Evolutionary conservation across 495 filamentous ascomycete genomes (phyloP).

Genomic region (Talaromyces adpressus): DNA sequence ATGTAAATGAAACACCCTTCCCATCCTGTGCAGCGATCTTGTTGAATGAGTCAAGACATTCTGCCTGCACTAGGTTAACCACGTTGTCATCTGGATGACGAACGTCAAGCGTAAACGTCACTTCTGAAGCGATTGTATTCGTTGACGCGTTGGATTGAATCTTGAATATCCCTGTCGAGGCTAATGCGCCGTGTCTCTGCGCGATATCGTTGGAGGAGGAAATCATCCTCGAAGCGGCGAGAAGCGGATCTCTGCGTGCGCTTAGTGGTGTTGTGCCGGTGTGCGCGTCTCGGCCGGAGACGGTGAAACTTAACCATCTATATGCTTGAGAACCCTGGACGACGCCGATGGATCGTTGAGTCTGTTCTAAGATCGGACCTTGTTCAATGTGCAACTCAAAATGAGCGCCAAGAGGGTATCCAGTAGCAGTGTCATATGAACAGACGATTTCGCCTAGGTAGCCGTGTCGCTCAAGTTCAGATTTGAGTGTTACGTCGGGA

Average conservation of each 20-base stretch:
- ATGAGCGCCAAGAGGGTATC: constrained; percentile 62
- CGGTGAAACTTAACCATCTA: constrained; percentile 62
- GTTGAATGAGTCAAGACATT: constrained; percentile 48
- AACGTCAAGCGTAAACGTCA: constrained; percentile 67
- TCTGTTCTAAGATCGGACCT: constrained; percentile 60
- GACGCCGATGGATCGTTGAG: constrained; percentile 57
- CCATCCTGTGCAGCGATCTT: constrained; percentile 49
- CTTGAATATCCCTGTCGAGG: constrained; percentile 65
- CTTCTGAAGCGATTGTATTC: constrained; percentile 67
- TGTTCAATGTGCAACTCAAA: constrained; percentile 85
- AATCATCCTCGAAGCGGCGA: constrained; percentile 63
- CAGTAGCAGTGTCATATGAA: constrained; percentile 38
- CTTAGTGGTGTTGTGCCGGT: constrained; percentile 69
- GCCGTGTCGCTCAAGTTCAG: constrained; percentile 62
- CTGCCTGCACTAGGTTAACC: constrained; percentile 48
- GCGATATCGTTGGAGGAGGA: constrained; percentile 57
- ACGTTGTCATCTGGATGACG: constrained; percentile 53
- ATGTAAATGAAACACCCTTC: constrained; percentile 44
- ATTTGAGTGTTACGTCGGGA: constrained; percentile 56
- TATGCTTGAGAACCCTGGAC: constrained; percentile 63
- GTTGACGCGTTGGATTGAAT: constrained; percentile 55
- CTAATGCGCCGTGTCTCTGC: constrained; percentile 46
- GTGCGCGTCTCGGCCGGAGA: constrained; percentile 62
- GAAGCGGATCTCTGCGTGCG: constrained; percentile 54
- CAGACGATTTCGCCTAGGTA: constrained; percentile 56